phyloP scores from a whole-genome alignment of 768 basidiomycete species.

The Tulasnella calospora region DNA sequence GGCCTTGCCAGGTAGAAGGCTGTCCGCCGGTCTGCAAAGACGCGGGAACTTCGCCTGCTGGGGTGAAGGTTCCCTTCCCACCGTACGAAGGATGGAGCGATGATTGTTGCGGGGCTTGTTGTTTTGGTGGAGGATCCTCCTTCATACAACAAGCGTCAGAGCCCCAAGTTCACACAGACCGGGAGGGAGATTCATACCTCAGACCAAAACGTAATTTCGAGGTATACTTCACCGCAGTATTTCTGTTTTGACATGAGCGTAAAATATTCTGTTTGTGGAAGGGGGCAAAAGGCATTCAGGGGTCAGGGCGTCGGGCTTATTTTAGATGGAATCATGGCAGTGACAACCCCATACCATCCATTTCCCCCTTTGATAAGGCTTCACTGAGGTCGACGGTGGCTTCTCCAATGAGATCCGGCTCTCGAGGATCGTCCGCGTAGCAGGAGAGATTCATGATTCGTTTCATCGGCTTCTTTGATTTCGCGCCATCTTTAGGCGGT shows the following conservation, averaged over 20 bases:
- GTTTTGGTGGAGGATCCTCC: constrained; percentile 79
- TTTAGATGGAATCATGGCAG: neutral
- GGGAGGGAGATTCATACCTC: constrained; percentile 53
- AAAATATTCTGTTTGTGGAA: constrained; percentile 75
- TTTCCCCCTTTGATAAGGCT: constrained; percentile 90
- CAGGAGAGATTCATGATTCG: constrained; percentile 69
- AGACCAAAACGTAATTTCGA: constrained; percentile 96
- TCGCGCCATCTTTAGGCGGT: constrained; percentile 58
- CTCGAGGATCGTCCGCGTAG: constrained; percentile 91
- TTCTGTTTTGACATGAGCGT: constrained; percentile 75
- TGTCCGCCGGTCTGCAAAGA: constrained; percentile 30
- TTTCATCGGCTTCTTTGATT: constrained; percentile 39
- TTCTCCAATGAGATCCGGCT: constrained; percentile 95
- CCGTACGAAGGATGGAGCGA: constrained; percentile 61
- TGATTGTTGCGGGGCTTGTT: constrained; percentile 46
- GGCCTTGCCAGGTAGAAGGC: neutral
- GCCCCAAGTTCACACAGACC: neutral
- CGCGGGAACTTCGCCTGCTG: constrained; percentile 42
- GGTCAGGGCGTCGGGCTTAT: constrained; percentile 14
- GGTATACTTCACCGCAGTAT: constrained; percentile 91
- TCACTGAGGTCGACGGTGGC: constrained; percentile 79
- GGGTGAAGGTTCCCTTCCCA: constrained; percentile 71
- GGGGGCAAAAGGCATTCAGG: constrained; percentile 26
- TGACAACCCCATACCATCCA: constrained; percentile 65
- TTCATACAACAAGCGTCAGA: constrained; percentile 33